Base-by-base conservation (phyloP, 805 yeast species). In the Starmerella vaccinii region DNA sequence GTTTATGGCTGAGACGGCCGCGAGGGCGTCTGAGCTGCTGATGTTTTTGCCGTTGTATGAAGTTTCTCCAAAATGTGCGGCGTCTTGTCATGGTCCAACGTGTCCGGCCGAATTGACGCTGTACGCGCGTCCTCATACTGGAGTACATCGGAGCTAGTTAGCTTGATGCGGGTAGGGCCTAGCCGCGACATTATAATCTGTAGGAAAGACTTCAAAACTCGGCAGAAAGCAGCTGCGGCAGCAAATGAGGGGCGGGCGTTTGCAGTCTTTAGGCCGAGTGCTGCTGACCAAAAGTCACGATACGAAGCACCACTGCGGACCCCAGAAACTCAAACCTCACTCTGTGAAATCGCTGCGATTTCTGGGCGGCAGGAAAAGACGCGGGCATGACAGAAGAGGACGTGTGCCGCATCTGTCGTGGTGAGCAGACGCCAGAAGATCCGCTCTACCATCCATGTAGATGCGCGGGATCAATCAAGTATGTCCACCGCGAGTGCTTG, bases 381-480 rank as follows among this genome's bases (percentile, higher is more conserved):
- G 26, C 7, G 26, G 26, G 40, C 13, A 37, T 37, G 40, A 47
- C 24, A 51, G 47, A 32, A 32, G 82, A 75, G 52, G 74, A 71
- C 29, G 75, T 82, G 3, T 92, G 98, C 66, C 82, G 98, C 53
- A 89, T 92, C 42, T 92, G 98, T 64, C 82, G 96, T 47, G 90
- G 95, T 34, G 97, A 87, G 59, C 89, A 77, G n/a, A 78, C 92
- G 0, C 69, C 68, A 0, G 78, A 76, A 1, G 86, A 84, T 56
- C 96, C 96, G 3, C 70, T 92, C 42, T 82, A 76, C 56, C 89
- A 84, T 65, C 98, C 98, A 3, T 92, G 99, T 68, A 81, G 78
- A 61, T 92, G 98, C 68, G 74, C 87, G 48, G 99, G 99, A 1
- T 83, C 95, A 13, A 94, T 92, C 64, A 83, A 82, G 63, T 89